Base-by-base conservation (phyloP, 192 early-diverging fungal species). In the Coemansia furcata region DNA sequence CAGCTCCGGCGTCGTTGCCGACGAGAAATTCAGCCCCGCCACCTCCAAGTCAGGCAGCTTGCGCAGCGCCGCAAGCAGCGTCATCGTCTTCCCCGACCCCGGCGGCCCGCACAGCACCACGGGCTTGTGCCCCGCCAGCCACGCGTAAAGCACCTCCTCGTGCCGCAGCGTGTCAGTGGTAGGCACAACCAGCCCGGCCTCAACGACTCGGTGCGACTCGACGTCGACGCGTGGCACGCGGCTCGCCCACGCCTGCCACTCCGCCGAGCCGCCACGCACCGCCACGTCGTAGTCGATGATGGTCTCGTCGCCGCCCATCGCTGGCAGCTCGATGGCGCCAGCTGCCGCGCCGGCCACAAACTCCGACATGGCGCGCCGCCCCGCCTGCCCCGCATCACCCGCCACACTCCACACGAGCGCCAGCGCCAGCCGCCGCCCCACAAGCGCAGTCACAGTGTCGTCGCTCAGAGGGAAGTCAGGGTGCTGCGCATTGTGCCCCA, bases 81-180 rank as follows among this genome's bases (percentile, higher is more conserved):
- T 98, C 98, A 99, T 99, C 38, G 96, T 99, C 85, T 99, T 99
- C 72, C 97, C 97, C 29, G 94, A 96, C 33, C 98, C 98, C 7
- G 98, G 98, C 65, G 98, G 97, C 50, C 98, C 98, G 76, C 98
- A 99, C 33, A 99, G 85, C 38, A 99, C 86, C 36, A 99, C 72
- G 9, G 98, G 96, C 67, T 91, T 93, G 74, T 94, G 97, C 72
- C 97, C 97, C 1, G 94, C 90, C 50, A 99, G 83, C 94, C 94
- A 98, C 6, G 94, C 94, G 73, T 94, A 93, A 21, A 99, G 80
- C 10, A 98, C 89, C 65, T 93, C 93, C 83, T 99, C 98, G 72
- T 98, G 97, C 14, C 97, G 90, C 36, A 99, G 86, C 54, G 98
- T 99, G 69, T 99, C 98, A 0, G 97, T 85, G 3, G 98, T 99